A percentile compares a stretch with the other conserved stretches of the same genome.
Conservation (phyloP, 192 early-diverging fungal genomes). For the Rhizoclosmatium sp. region DNA sequence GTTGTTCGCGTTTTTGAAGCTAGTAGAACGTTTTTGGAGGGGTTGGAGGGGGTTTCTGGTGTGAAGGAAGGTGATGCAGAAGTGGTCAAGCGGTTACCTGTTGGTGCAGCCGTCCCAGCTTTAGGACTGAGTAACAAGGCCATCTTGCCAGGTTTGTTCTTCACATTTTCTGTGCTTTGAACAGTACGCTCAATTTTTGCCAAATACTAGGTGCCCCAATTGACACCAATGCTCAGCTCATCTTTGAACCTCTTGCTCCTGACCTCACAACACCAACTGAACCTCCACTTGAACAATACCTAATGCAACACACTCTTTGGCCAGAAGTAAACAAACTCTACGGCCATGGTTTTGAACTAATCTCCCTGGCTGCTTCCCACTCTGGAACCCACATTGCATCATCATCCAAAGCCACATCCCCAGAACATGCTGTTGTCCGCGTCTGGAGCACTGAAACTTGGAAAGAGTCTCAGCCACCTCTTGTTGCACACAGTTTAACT, state of each 20-base stretch:
- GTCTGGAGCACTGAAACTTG: constrained; percentile 74
- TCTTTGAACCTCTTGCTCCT: constrained; percentile 23
- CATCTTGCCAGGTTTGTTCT: constrained; percentile 46
- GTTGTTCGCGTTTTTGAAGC: constrained; percentile 90
- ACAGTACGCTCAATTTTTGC: background rate
- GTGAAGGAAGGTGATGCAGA: constrained; percentile 48
- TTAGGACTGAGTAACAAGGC: constrained; percentile 97
- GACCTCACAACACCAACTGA: constrained; percentile 40
- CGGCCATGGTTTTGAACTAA: constrained; percentile 96
- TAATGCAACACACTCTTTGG: constrained; percentile 92
- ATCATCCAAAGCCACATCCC: constrained; percentile 73
- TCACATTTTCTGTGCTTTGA: background rate
- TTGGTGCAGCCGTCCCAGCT: constrained; percentile 85
- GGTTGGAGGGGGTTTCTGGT: constrained; percentile 62
- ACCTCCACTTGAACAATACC: constrained; percentile 90
- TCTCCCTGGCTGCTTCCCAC: constrained; percentile 75
- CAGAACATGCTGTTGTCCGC: constrained; percentile 78
- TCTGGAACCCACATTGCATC: constrained; percentile 78
- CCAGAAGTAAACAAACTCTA: constrained; percentile 94
- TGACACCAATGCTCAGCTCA: constrained; percentile 36
- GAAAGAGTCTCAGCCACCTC: constrained; percentile 67
- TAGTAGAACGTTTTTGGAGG: constrained; percentile 77
- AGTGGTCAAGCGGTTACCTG: constrained; percentile 57
- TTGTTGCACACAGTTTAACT: constrained; percentile 80
- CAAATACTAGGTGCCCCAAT: constrained; percentile 24